These are phyloP conservation scores for Pholiota molesta DNA, from an alignment of 768 basidiomycete genomes.

Conservation along the genomic window DNA sequence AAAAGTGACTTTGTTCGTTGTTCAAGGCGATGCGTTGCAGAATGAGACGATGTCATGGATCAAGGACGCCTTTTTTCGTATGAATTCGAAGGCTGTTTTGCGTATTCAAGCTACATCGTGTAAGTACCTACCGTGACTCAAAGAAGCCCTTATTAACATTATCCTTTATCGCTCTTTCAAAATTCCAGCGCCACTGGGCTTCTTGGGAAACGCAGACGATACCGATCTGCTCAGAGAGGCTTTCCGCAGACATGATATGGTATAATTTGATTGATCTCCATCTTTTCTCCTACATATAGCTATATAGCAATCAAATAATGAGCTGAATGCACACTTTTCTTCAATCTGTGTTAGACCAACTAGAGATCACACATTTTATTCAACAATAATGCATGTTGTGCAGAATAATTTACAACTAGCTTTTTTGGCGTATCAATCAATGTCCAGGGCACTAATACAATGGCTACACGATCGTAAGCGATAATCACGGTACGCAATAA, in stretches of 20 bases:
- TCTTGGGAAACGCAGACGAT: neutral
- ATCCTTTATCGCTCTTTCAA: no score
- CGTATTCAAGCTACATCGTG: neutral
- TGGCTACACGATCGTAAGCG: no score
- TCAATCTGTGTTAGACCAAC: no score
- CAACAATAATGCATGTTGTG: neutral
- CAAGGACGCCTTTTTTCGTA: neutral
- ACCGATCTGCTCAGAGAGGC: neutral
- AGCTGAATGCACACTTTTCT: no score
- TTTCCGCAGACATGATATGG: conserved; percentile 7
- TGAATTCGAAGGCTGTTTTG: neutral
- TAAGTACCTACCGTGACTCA: neutral
- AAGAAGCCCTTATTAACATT: no score
- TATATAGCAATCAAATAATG: no score
- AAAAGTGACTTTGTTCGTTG: neutral
- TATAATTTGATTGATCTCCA: neutral
- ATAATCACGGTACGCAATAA: no score
- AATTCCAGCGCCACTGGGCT: neutral
- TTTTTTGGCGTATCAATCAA: no score
- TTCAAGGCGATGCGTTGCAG: neutral
- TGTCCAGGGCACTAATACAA: no score
- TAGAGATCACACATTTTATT: neutral
- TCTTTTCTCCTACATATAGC: no score
- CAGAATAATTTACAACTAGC: no score
- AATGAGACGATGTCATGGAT: neutral